Base-by-base conservation (phyloP, 2,329 filamentous ascomycete species). In the Penicillium oxalicum region DNA sequence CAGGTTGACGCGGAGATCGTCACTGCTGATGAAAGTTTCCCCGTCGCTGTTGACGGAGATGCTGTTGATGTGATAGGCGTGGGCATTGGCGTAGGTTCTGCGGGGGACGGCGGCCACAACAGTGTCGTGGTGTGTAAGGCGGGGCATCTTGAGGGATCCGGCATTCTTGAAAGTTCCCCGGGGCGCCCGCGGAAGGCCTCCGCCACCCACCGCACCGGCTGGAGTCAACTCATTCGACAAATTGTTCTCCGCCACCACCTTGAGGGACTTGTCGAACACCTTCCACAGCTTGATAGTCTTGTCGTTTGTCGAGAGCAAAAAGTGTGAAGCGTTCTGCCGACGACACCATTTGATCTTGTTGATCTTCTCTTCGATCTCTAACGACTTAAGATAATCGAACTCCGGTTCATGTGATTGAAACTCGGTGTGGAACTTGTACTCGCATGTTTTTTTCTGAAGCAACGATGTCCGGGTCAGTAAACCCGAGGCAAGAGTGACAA, bases 271-370 rank as follows among this genome's bases (percentile, higher is more conserved):
- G 75, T 98, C 93, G 64, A 97, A 98, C 44, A 98, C 91, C 72
- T 98, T 98, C 93, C 93, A 98, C 60, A 98, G 78, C 77, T 98
- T 98, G 80, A 98, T 98, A 37, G 93, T 98, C 79, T 98, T 98
- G 78, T 98, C 93, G 70, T 98, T 98, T 62, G 93, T 98, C 38
- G 93, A 97, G 49, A 98, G 82, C 45, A 98, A 83, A 72, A 95
- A 98, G 75, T 98, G 93, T 48, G 93, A 97, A 53, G 91, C 88
- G 78, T 98, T 98, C 74, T 97, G 91, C 73, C 93, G 86, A 67
- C 87, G 85, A 72, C 93, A 98, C 93, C 93, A 98, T 74, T 97
- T 98, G 76, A 98, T 98, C 79, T 98, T 98, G 81, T 98, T 98
- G 80, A 98, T 98, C 77, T 98, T 98, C 74, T 98, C 93, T 79